phyloP scores from a whole-genome alignment of 495 filamentous ascomycete species.

The Cercophora newfieldiana region DNA sequence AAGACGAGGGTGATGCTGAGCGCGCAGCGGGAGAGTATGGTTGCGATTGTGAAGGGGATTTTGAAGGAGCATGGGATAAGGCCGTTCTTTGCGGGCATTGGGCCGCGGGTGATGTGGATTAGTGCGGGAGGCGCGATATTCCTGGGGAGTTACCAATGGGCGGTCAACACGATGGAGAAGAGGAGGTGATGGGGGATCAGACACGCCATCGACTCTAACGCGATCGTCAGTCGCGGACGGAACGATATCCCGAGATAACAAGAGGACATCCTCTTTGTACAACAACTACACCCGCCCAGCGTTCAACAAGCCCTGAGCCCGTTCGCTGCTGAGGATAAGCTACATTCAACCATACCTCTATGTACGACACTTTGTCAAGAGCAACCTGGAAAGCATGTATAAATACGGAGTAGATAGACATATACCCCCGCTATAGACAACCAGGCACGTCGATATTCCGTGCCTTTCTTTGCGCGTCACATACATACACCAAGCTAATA shows the following conservation, averaged over 20 bases:
- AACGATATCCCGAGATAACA: neutral
- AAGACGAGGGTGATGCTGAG: slow-evolving; percentile 97
- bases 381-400: neutral
- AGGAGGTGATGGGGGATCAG: slow-evolving; percentile 19
- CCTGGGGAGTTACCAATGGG: slow-evolving; percentile 93
- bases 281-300: neutral
- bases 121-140: slow-evolving; percentile 91
- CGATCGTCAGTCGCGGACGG: neutral
- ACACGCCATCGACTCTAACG: neutral
- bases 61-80: slow-evolving; percentile 67
- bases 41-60: slow-evolving; percentile 63
- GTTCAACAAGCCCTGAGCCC: neutral
- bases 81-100: slow-evolving; percentile 86
- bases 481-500: slow-evolving; percentile 3
- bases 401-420: slow-evolving; percentile 9
- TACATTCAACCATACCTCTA: neutral
- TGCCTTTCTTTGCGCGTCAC: neutral
- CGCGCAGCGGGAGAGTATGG: slow-evolving; percentile 56
- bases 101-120: slow-evolving; percentile 91
- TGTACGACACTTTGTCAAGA: neutral
- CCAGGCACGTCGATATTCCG: slow-evolving; percentile 13
- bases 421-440: slow-evolving; percentile 34
- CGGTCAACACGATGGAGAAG: slow-evolving; percentile 64
- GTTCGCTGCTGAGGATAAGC: neutral
- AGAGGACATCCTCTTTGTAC: neutral